These are phyloP conservation scores for Nitzschia sp. DNA, from an alignment of 108 stramenopile genomes.

Conservation along the genomic window DNA sequence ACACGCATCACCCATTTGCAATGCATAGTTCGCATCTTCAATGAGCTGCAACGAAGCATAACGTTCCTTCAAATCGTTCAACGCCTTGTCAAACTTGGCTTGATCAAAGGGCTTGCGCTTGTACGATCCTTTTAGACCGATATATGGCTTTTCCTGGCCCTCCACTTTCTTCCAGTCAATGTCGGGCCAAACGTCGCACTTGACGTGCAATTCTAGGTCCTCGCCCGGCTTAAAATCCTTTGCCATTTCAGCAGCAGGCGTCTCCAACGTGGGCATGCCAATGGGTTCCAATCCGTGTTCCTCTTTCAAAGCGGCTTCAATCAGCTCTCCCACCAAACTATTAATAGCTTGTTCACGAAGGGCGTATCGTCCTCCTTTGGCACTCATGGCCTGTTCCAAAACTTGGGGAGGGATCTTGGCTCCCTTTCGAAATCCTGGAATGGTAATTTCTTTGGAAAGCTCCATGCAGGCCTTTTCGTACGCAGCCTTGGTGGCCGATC, in stretches of 20 bases:
- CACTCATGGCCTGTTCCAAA: slow-evolving; percentile 73
- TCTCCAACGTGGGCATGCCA: slow-evolving; percentile 65
- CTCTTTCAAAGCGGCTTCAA: slow-evolving; percentile 76
- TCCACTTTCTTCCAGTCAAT: slow-evolving; percentile 69
- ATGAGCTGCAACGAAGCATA: slow-evolving; percentile 72
- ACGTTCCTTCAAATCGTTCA: slow-evolving; percentile 77
- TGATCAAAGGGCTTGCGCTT: slow-evolving; percentile 84
- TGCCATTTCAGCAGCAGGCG: slow-evolving; percentile 59
- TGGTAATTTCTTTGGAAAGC: slow-evolving; percentile 64
- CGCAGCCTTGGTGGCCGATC: slow-evolving; percentile 70
- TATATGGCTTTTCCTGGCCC: slow-evolving; percentile 69
- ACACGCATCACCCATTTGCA: slow-evolving; percentile 84
- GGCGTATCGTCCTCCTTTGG: slow-evolving; percentile 66
- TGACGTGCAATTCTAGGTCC: slow-evolving; percentile 59
- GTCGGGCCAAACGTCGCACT: slow-evolving; percentile 90
- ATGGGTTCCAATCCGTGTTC: slow-evolving; percentile 86
- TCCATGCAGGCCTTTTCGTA: slow-evolving; percentile 80
- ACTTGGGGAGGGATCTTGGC: slow-evolving; percentile 80
- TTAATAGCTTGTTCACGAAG: slow-evolving; percentile 75
- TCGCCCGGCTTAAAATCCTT: slow-evolving; percentile 59
- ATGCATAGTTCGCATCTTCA: slow-evolving; percentile 41
- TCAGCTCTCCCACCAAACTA: slow-evolving; percentile 50
- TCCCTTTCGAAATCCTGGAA: slow-evolving; percentile 91
- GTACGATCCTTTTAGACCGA: slow-evolving; percentile 75
- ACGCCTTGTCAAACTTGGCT: slow-evolving; percentile 68